phyloP scores from a whole-genome alignment of 192 early-diverging fungal genomes.

The Coemansia reversa region DNA sequence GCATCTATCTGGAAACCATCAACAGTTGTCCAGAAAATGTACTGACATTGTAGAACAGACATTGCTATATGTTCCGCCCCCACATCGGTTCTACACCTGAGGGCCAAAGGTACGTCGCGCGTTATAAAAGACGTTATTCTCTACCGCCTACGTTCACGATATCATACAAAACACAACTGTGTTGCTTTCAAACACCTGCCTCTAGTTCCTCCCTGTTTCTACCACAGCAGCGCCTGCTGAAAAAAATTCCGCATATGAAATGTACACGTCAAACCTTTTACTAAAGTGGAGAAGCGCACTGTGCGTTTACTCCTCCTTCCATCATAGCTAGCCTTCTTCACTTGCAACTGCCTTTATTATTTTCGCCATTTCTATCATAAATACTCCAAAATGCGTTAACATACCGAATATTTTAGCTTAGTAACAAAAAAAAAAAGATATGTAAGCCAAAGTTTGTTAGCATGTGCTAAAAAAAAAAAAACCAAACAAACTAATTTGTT shows the following conservation, averaged over 20 bases:
- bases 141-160: neutral
- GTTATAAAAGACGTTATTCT: slow-evolving; percentile 1
- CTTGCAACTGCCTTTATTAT: neutral
- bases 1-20: neutral
- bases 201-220: neutral
- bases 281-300: slow-evolving; percentile 1
- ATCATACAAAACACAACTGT: neutral
- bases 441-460: neutral
- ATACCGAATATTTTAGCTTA: neutral
- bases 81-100: neutral
- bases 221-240: neutral
- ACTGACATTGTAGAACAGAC: neutral
- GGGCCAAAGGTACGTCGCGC: neutral
- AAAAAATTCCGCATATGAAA: neutral
- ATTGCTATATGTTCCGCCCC: slow-evolving; percentile 2
- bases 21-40: neutral
- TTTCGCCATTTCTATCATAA: neutral
- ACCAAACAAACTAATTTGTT: neutral
- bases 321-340: neutral
- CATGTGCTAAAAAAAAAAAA: too few species aligned
- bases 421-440: neutral
- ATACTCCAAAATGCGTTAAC: neutral
- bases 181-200: neutral
- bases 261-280: slow-evolving; percentile 15
- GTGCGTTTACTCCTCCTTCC: neutral